These are phyloP conservation scores for Ophiostoma sp. DNA, from an alignment of 2,329 filamentous ascomycete species.

Conservation along the genomic window DNA sequence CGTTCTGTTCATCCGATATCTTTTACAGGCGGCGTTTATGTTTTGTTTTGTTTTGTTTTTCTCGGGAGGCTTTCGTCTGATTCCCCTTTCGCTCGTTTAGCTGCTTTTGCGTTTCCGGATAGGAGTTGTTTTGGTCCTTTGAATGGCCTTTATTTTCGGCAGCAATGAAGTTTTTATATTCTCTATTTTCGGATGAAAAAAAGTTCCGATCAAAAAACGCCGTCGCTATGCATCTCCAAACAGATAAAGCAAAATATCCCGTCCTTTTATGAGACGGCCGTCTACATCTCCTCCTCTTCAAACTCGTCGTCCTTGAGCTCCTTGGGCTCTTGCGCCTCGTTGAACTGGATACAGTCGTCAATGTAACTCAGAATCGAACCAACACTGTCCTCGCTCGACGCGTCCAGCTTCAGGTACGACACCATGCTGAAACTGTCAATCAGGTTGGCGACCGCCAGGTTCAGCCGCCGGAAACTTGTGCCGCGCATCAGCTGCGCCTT, in stretches of 20 bases:
- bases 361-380: conserved; percentile 83
- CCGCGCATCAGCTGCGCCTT: conserved; percentile 75
- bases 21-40: neutral
- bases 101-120: neutral
- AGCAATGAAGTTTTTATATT: conserved; percentile 5
- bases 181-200: neutral
- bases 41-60: neutral
- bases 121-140: conserved; percentile 6
- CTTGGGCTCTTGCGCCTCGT: conserved; percentile 87
- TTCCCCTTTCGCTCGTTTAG: conserved; percentile 3
- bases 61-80: conserved; percentile 16
- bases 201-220: conserved; percentile 37
- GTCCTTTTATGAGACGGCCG: neutral
- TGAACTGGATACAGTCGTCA: conserved; percentile 89
- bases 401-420: conserved; percentile 86
- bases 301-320: conserved; percentile 71
- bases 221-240: conserved; percentile 44
- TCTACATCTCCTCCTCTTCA: conserved; percentile 39
- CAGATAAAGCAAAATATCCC: neutral
- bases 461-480: conserved; percentile 76
- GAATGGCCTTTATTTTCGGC: conserved; percentile 9
- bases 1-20: neutral
- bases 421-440: conserved; percentile 99
- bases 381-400: conserved; percentile 89
- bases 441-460: conserved; percentile 82